phyloP scores from a whole-genome alignment of 2,329 filamentous ascomycete genomes.

The Apiospora saccharicola region DNA sequence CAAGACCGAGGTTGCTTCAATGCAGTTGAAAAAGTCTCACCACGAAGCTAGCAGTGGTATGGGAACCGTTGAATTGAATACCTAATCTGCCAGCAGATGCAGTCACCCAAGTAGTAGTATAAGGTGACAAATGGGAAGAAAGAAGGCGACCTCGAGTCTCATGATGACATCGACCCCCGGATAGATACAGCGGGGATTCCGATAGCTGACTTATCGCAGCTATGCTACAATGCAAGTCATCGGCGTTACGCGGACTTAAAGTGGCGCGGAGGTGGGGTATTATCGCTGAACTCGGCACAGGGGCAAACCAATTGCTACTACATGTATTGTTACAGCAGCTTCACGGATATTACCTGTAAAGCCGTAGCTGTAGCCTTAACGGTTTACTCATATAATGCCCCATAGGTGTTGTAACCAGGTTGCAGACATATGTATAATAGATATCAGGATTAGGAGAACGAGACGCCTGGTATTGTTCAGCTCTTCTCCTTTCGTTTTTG shows the following conservation, averaged over 20 bases:
- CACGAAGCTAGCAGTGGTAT: constrained; percentile 3
- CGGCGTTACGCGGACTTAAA: constrained; percentile 22
- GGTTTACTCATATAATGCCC: too few relatives aligned
- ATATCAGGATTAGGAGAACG: background rate
- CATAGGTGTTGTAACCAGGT: background rate
- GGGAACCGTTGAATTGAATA: background rate
- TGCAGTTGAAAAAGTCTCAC: background rate
- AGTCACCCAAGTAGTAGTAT: constrained; percentile 10
- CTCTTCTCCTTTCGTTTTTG: background rate
- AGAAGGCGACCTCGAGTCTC: background rate
- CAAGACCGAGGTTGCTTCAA: background rate
- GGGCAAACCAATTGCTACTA: constrained; percentile 34
- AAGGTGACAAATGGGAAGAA: background rate
- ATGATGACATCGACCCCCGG: constrained; percentile 24
- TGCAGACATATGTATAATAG: background rate
- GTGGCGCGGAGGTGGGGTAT: background rate
- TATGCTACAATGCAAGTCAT: background rate
- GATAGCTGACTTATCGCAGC: constrained; percentile 13
- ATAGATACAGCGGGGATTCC: constrained; percentile 21
- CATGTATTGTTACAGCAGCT: background rate
- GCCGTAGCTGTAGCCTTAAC: background rate
- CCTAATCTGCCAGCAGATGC: constrained; percentile 14
- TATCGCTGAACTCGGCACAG: background rate
- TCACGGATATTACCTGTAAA: background rate
- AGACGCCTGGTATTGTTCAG: constrained; percentile 8